Base-by-base conservation (phyloP, 1,139 yeast species). In the Trichomonascaceae sp. region DNA sequence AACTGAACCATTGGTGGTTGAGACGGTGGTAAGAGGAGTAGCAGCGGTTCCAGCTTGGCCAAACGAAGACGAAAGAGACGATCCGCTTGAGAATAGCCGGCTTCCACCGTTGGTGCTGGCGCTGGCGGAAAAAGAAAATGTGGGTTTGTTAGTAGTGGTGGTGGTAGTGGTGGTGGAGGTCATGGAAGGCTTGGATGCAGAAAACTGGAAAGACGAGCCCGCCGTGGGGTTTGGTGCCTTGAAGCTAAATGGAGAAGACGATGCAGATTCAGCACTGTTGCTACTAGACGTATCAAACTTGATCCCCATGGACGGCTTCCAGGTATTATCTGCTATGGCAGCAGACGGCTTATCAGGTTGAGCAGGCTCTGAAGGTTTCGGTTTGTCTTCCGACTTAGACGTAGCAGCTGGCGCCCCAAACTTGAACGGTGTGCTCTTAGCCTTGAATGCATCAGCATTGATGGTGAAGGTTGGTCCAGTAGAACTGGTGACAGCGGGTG, bases 201-300 rank as follows among this genome's bases (percentile, higher is more conserved):
- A 26, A 27, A 35, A 33, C 13, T 27, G 17, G 16, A 34, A 30
- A 3, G 29, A 17, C 17, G 13, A 8, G 8, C 17, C 9, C n/a
- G 29, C 3, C 13, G 13, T 5, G 5, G 27, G 13, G 27, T 11
- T 6, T 2, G 36, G 34, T 8, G 25, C 18, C 17, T 16, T 17
- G 25, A 17, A 29, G 15, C 31, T 16, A 17, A 39, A 37, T n/a
- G 33, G 30, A 13, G 34, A 13, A 9, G 35, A 18, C 23, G 28
- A n/a, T 11, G 14, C 30, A 18, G 32, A 22, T 16, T 36, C 31
- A 26, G 32, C 15, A 13, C 42, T 16, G 28, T 34, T 31, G 9
- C 26, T 26, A 13, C 35, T 36, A 29, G 33, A 54, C 2, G 47
- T 32, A 36, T 54, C 55, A 3, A 11, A 43, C 33, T 26, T 36